phyloP scores from a whole-genome alignment of 2,329 filamentous ascomycete species.

The Aurifilum marmelostoma region DNA sequence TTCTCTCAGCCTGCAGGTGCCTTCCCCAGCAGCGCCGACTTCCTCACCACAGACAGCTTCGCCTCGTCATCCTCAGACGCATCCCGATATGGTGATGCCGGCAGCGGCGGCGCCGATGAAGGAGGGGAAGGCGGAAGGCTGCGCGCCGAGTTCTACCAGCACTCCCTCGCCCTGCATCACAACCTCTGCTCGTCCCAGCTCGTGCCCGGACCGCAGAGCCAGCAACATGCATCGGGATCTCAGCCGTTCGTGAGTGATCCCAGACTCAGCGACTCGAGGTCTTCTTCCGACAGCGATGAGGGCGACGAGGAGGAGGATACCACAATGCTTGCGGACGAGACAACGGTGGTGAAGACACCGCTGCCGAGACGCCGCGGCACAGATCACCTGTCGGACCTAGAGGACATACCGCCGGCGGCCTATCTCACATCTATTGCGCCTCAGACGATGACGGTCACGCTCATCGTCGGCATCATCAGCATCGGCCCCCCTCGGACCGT shows the following conservation, averaged over 20 bases:
- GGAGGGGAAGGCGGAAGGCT: conserved; percentile 34
- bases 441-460: conserved; percentile 79
- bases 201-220: conserved; percentile 32
- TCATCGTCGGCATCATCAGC: conserved; percentile 80
- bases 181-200: conserved; percentile 67
- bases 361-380: conserved; percentile 33
- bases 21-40: conserved; percentile 42
- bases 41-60: conserved; percentile 52
- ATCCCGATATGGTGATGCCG: conserved; percentile 3
- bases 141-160: conserved; percentile 72
- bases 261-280: conserved; percentile 7
- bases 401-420: conserved; percentile 68
- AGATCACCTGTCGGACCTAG: conserved; percentile 63
- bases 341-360: conserved; percentile 32
- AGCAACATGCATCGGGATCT: conserved; percentile 29
- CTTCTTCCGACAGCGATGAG: not conserved
- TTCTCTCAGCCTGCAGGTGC: conserved; percentile 50
- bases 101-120: conserved; percentile 25
- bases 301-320: conserved; percentile 29
- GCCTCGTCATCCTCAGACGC: conserved; percentile 40
- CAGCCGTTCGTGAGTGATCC: conserved; percentile 44
- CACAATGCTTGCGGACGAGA: conserved; percentile 34
- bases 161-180: conserved; percentile 74
- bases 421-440: conserved; percentile 71
- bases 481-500: conserved; percentile 70